These are phyloP conservation scores for Metarhizium anisopliae DNA, from an alignment of 2,329 filamentous ascomycete genomes.

Conservation along the genomic window DNA sequence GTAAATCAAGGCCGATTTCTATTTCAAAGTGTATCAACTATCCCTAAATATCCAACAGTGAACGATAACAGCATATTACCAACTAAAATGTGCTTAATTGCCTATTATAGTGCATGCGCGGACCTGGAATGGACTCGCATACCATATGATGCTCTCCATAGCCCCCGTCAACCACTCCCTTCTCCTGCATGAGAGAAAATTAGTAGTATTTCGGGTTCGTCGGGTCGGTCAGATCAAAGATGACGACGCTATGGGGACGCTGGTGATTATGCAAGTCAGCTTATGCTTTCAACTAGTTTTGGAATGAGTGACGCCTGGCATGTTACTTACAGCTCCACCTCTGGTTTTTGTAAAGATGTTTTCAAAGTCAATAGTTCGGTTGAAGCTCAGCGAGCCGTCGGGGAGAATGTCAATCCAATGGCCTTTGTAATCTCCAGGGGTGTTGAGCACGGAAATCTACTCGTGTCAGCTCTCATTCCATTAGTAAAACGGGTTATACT, in stretches of 20 bases:
- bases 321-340: conserved; percentile 35
- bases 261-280: background rate
- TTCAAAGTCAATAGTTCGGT: conserved; percentile 49
- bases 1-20: too few relatives aligned
- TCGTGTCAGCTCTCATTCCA: conserved; percentile 5
- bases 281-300: background rate
- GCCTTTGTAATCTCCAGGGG: conserved; percentile 52
- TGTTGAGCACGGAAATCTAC: conserved; percentile 48
- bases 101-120: too few relatives aligned
- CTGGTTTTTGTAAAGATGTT: conserved; percentile 39
- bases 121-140: too few relatives aligned
- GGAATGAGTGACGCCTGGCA: too few relatives aligned
- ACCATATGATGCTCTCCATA: background rate
- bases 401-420: conserved; percentile 50
- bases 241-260: conserved; percentile 46
- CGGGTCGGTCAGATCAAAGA: conserved; percentile 48
- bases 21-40: too few relatives aligned
- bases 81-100: background rate
- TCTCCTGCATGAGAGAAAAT: background rate
- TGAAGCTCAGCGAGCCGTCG: conserved; percentile 48
- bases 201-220: conserved; percentile 41
- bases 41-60: background rate
- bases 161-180: too few relatives aligned
- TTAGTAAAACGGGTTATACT: conserved; percentile 1
- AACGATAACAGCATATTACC: background rate